Base-by-base conservation (phyloP, 139 green algal species). In the Ettlia oleoabundans region DNA sequence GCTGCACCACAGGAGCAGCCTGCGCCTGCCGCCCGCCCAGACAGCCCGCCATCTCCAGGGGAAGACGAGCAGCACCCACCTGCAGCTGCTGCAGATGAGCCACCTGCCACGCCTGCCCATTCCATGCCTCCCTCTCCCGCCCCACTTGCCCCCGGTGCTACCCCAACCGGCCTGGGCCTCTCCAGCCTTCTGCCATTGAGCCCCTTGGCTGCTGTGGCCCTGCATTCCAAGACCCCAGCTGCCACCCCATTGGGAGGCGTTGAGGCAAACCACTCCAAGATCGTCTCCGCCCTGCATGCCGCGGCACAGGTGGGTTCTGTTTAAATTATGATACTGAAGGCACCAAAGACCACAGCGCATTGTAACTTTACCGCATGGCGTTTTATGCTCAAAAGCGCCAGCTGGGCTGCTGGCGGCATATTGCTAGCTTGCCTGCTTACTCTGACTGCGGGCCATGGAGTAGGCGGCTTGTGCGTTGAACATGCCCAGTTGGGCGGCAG, bases 91-190 rank as follows among this genome's bases (percentile, higher is more conserved):
- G 40, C 68, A 8, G 75, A 81, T 24, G 75, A 71, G 75, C 75
- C 75, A 28, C 75, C 75, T 1, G 75, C 75, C 58, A 81, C 75
- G 2, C 75, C 75, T 4, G 38, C 58, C 1, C 53, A 43, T 8
- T 32, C 62, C 3, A 38, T 35, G 9, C 26, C 53, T 37, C 18
- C 75, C 28, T 81, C 75, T 4, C 75, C 75, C 1, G 58, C 58
- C 2, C 38, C 37, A 3, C n/a, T 22, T 37, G 37, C 18, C 4
- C 75, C 58, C 0, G n/a, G 38, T 30, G 75, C 75, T 58, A 81
- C 75, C 40, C 75, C 75, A 55, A 81, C 75, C 37, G 75, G 75
- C 55, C 58, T 81, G 28, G 75, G 75, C 40, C 75, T 81, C 5
- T 81, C 75, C 55, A 71, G 4, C 22, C 75, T 81, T 55, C 75